A percentile compares a stretch with the other conserved stretches of the same genome.
These are phyloP conservation scores for Phialocephala subalpina DNA, from an alignment of 2,329 filamentous ascomycete genomes.

Conservation along the genomic window DNA sequence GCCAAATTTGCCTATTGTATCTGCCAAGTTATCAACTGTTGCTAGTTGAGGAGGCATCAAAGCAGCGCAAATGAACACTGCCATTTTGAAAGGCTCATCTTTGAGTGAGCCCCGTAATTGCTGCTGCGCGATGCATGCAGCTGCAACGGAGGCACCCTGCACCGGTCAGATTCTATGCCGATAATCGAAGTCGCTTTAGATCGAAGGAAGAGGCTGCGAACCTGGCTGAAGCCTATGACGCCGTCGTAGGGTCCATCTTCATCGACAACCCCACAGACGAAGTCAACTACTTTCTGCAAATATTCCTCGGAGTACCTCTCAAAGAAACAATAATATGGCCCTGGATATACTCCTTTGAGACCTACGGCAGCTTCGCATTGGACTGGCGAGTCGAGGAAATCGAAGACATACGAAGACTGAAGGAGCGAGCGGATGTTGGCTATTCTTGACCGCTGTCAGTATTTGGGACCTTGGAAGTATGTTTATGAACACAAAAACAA, in stretches of 20 bases:
- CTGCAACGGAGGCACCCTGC: slow-evolving; percentile 10
- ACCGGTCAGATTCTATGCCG: background rate
- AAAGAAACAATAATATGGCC: slow-evolving; percentile 24
- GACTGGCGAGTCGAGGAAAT: slow-evolving; percentile 52
- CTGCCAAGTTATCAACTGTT: background rate
- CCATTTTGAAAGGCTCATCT: slow-evolving; percentile 1
- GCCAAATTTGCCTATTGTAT: slow-evolving; percentile 11
- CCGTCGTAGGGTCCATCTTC: slow-evolving; percentile 26
- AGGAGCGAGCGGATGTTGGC: slow-evolving; percentile 9
- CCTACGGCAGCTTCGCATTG: slow-evolving; percentile 44
- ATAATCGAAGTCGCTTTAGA: background rate
- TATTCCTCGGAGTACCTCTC: background rate
- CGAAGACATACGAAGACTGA: slow-evolving; percentile 2
- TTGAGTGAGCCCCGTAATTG: background rate
- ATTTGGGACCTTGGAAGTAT: background rate
- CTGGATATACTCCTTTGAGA: slow-evolving; percentile 19
- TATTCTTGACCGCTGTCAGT: background rate
- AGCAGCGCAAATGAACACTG: slow-evolving; percentile 9
- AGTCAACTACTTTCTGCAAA: slow-evolving; percentile 13
- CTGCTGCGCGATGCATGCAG: background rate
- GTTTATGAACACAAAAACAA: background rate
- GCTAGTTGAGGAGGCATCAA: background rate
- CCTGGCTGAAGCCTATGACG: slow-evolving; percentile 26
- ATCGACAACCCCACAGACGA: slow-evolving; percentile 17
- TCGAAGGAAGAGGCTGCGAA: background rate